phyloP scores from a whole-genome alignment of 371 early-diverging fungal species.

The Mortierella sp. region DNA sequence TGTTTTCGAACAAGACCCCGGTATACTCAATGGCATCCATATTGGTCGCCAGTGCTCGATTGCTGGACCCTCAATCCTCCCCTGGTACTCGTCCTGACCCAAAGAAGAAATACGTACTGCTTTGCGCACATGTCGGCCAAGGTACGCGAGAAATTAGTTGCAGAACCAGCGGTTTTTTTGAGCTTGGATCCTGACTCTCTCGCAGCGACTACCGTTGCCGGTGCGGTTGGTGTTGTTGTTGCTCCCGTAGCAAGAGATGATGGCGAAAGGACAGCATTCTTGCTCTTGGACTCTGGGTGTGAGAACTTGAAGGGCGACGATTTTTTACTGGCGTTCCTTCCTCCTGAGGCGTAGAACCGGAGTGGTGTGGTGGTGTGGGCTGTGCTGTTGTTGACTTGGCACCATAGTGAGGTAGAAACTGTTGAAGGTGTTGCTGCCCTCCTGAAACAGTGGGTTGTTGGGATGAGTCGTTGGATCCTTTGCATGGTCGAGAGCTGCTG shows the following conservation, averaged over 20 bases:
- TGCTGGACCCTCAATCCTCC: not conserved
- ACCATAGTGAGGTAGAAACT: not conserved
- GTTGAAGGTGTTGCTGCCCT: constrained; percentile 4
- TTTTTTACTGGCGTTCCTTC: constrained; percentile 14
- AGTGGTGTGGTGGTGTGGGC: not conserved
- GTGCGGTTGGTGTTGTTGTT: not conserved
- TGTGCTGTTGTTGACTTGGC: not conserved
- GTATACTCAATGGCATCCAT: not conserved
- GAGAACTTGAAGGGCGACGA: constrained; percentile 48
- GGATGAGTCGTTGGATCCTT: constrained; percentile 23
- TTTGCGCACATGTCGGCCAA: constrained; percentile 56
- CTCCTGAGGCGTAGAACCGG: constrained; percentile 28
- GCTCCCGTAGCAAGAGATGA: constrained; percentile 25
- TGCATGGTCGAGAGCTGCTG: constrained; percentile 13
- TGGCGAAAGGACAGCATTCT: constrained; percentile 31
- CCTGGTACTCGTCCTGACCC: not conserved
- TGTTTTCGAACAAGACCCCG: not conserved
- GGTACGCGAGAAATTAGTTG: constrained; percentile 35
- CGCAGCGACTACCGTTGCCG: constrained; percentile 3
- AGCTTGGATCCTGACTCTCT: constrained; percentile 18
- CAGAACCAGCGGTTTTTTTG: constrained; percentile 11
- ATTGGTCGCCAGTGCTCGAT: not conserved
- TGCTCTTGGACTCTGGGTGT: constrained; percentile 41
- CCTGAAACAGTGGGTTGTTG: constrained; percentile 11
- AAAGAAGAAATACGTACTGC: constrained; percentile 31